These are phyloP conservation scores for Pestalotiopsis sp. DNA, from an alignment of 2,329 filamentous ascomycete species.

Conservation along the genomic window DNA sequence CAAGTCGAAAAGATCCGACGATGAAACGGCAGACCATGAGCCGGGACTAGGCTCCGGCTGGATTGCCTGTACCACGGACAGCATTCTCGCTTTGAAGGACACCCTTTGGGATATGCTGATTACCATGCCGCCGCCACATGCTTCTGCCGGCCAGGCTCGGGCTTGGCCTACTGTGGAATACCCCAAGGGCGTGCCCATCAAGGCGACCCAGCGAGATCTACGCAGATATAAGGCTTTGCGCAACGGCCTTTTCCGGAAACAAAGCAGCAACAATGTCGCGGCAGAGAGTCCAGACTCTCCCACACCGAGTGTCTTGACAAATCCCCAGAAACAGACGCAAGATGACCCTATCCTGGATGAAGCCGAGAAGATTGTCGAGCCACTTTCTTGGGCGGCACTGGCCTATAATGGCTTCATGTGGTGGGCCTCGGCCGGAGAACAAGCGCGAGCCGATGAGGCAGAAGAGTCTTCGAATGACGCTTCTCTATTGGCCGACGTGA, in stretches of 20 bases:
- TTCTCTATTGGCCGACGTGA: constrained; percentile 56
- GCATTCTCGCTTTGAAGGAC: constrained; percentile 84
- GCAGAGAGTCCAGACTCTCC: constrained; percentile 21
- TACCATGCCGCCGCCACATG: constrained; percentile 70
- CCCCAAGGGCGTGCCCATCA: constrained; percentile 66
- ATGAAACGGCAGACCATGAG: constrained; percentile 31
- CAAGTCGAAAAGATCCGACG: constrained; percentile 43
- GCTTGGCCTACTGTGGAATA: constrained; percentile 78
- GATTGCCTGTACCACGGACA: constrained; percentile 96
- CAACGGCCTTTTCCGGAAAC: constrained; percentile 59
- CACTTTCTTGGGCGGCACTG: constrained; percentile 70
- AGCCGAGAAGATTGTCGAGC: constrained; percentile 61
- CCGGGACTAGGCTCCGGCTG: constrained; percentile 67
- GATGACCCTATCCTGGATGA: constrained; percentile 47
- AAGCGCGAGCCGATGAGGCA: constrained; percentile 61
- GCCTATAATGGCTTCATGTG: constrained; percentile 86
- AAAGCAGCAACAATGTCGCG: constrained; percentile 13
- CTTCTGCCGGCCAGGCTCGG: constrained; percentile 59
- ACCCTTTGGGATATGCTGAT: constrained; percentile 89
- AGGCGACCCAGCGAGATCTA: constrained; percentile 88
- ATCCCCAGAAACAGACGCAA: constrained; percentile 25
- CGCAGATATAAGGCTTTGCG: constrained; percentile 75
- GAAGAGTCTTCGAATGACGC: constrained; percentile 60
- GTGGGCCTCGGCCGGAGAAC: constrained; percentile 85
- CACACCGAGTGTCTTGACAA: constrained; percentile 18